Evolutionary conservation across 768 basidiomycete genomes (phyloP), one percentile per base, ranked within the genome.

Genomic region (Rhodotorula diobovata): DNA sequence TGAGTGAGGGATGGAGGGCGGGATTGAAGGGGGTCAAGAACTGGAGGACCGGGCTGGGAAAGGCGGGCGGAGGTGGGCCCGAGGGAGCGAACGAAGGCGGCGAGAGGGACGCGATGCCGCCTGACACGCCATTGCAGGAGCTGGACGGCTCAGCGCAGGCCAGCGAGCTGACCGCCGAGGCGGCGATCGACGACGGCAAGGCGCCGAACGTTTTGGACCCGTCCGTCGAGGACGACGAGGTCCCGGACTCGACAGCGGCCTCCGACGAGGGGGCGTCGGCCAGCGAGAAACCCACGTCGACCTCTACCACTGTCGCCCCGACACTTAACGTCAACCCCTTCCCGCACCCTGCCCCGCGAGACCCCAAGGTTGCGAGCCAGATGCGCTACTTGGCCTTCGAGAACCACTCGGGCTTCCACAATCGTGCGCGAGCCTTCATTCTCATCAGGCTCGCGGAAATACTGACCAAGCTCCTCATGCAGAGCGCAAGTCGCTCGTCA

Each of bases 371-470:
- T 4, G 59, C 50, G 25, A 21, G 43, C 48, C 14, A 55, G 43
- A 61, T 37, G 58, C 51, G 53, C 41, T 73, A 55, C 45, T 56
- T 73, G 18, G 45, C 66, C 4, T 73, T 67, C 59, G 65, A 74
- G 55, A 64, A 67, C 59, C 73, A 74, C 51, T 64, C 62, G 6
- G 73, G 73, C 30, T 74, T 74, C 53, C 73, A 74, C 63, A 74
- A 74, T 30, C 73, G 68, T 69, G n/a, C 41, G 65, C 34, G 9
- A 20, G 32, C 32, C 28, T 6, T 21, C 1, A 11, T 15, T n/a
- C 37, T 21, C 12, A 18, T 25, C 8, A n/a, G 1, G 10, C 51
- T 53, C 15, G 20, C 15, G 3, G 28, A 32, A 23, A 1, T 18
- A 35, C 41, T 66, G 20, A 51, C 10, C 20, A 4, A 18, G 12